phyloP scores from a whole-genome alignment of 75 land plant genomes.

The Pinus albicaulis region DNA sequence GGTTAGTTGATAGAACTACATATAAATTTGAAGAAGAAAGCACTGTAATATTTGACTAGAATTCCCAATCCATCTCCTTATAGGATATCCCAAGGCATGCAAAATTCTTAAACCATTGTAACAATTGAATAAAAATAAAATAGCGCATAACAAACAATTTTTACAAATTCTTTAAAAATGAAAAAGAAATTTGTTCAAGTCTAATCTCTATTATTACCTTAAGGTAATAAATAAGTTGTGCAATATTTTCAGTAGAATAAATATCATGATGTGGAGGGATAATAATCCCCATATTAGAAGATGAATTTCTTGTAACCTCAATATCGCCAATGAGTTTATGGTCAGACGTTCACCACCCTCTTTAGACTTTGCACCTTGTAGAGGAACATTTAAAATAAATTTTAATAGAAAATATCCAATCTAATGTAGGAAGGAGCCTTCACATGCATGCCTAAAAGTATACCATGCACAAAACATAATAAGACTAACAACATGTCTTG shows the following conservation, averaged over 20 bases:
- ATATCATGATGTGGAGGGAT: constrained; percentile 99
- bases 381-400: too few relatives aligned
- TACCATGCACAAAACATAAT: constrained; percentile 11
- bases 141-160: background rate
- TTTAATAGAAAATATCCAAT: constrained; percentile 20
- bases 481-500: background rate
- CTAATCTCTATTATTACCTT: constrained; percentile 51
- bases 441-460: background rate
- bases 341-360: constrained; percentile 99
- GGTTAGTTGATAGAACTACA: too few relatives aligned
- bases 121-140: too few relatives aligned
- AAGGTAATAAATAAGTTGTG: constrained; percentile 92
- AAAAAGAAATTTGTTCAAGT: background rate
- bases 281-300: constrained; percentile 95
- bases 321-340: constrained; percentile 99
- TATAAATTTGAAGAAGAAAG: too few relatives aligned
- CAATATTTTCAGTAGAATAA: constrained; percentile 96
- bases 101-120: too few relatives aligned
- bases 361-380: constrained; percentile 99
- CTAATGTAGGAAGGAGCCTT: too few relatives aligned
- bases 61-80: too few relatives aligned
- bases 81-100: too few relatives aligned
- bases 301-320: constrained; percentile 93
- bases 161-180: background rate
- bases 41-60: too few relatives aligned